A percentile compares a stretch with the other conserved stretches of the same genome.
These are phyloP conservation scores for Neocallimastix lanati DNA, from an alignment of 192 early-diverging fungal species.

Conservation along the genomic window DNA sequence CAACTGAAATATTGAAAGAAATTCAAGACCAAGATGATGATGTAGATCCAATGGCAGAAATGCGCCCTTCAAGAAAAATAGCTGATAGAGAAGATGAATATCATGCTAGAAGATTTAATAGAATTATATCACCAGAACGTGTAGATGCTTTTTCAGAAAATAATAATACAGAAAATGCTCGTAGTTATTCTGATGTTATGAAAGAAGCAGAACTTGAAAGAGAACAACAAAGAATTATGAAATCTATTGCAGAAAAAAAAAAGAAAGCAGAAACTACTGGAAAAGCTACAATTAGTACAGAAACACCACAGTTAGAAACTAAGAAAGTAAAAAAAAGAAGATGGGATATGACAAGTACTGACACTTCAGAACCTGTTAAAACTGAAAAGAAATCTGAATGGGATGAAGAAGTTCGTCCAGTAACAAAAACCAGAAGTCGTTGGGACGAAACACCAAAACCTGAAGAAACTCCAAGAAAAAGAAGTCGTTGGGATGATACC, in stretches of 20 bases:
- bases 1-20: conserved; percentile 1
- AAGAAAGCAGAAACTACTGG: conserved; percentile 30
- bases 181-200: conserved; percentile 75
- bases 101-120: conserved; percentile 53
- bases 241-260: conserved; percentile 51
- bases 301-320: not conserved
- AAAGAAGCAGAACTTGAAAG: conserved; percentile 65
- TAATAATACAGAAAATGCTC: conserved; percentile 18
- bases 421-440: conserved; percentile 1
- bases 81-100: conserved; percentile 77
- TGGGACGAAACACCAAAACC: conserved; percentile 71
- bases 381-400: conserved; percentile 55
- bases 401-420: conserved; percentile 30
- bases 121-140: conserved; percentile 65
- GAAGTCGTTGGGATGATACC: conserved; percentile 67
- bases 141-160: conserved; percentile 52
- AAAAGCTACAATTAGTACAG: not conserved
- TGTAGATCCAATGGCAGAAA: conserved; percentile 24
- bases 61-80: conserved; percentile 40
- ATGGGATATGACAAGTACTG: conserved; percentile 16
- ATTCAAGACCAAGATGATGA: conserved; percentile 12
- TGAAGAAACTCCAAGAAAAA: conserved; percentile 24
- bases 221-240: conserved; percentile 52
- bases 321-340: conserved; percentile 6
- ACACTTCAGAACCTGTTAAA: conserved; percentile 12